Percentiles rank a stretch among this genome's conserved stretches.
These are phyloP conservation scores for Neurospora sp. DNA, from an alignment of 495 filamentous ascomycete genomes.

Conservation along the genomic window DNA sequence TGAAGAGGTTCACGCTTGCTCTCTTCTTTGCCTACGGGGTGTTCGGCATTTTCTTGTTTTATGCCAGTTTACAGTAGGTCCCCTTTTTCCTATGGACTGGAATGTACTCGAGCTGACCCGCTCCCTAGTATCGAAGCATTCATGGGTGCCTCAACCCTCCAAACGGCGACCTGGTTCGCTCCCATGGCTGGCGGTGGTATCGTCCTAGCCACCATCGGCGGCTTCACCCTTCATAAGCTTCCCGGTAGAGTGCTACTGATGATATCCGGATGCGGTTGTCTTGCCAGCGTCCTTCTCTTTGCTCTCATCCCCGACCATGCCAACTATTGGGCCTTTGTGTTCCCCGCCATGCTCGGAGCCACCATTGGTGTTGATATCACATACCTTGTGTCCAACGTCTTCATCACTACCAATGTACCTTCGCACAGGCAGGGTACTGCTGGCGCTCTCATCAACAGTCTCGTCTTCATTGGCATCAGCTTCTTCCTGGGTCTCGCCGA, in stretches of 20 bases:
- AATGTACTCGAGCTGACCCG: background rate
- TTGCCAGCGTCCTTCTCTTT: constrained; percentile 58
- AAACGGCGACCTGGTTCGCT: constrained; percentile 67
- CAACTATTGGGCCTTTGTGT: constrained; percentile 54
- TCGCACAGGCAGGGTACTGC: constrained; percentile 63
- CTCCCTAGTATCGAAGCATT: constrained; percentile 49
- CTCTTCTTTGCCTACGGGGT: constrained; percentile 69
- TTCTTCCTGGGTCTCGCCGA: constrained; percentile 72
- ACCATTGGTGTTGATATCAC: constrained; percentile 79
- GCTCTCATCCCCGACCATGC: constrained; percentile 55
- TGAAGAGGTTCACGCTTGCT: constrained; percentile 55
- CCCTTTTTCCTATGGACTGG: background rate
- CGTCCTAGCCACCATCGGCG: constrained; percentile 59
- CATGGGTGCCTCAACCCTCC: constrained; percentile 55
- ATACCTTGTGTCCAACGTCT: constrained; percentile 76
- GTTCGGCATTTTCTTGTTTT: constrained; percentile 69
- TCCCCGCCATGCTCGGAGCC: constrained; percentile 72
- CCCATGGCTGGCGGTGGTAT: constrained; percentile 71
- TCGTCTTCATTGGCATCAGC: constrained; percentile 71
- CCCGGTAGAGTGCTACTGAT: constrained; percentile 61
- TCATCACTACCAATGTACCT: constrained; percentile 68
- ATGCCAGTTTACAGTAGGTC: constrained; percentile 68
- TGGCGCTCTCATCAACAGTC: constrained; percentile 48
- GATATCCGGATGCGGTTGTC: constrained; percentile 55
- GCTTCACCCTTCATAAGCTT: constrained; percentile 66